These are phyloP conservation scores for Lyophyllum semitale DNA, from an alignment of 768 basidiomycete genomes.

Conservation along the genomic window DNA sequence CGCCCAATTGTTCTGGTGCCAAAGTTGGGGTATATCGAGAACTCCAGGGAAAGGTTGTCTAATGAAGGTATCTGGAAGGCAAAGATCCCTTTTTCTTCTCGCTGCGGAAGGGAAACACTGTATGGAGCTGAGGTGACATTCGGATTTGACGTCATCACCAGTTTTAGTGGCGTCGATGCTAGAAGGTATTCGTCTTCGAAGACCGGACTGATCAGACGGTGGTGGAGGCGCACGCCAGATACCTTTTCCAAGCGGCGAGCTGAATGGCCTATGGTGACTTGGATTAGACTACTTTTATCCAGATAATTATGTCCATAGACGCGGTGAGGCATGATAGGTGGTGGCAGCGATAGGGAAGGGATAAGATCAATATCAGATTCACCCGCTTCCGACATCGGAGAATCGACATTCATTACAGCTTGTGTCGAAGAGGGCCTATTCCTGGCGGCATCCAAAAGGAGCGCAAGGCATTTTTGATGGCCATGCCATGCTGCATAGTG, in stretches of 20 bases:
- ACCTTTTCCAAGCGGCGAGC: constrained; percentile 36
- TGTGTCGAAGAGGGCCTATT: constrained; percentile 27
- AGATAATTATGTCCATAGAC: constrained; percentile 97
- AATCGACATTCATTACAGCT: constrained; percentile 28
- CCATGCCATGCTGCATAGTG: constrained; percentile 99
- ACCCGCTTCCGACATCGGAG: constrained; percentile 40
- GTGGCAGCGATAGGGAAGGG: constrained; percentile 92
- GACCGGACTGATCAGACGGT: constrained; percentile 70
- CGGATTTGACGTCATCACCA: constrained; percentile 90
- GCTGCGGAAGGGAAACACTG: constrained; percentile 83
- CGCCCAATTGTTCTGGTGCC: constrained; percentile 96
- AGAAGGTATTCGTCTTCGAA: constrained; percentile 68
- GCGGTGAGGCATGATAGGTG: constrained; percentile 97
- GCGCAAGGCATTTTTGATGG: constrained; percentile 66
- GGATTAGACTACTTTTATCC: constrained; percentile 82
- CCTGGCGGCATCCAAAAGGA: constrained; percentile 52
- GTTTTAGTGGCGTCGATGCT: constrained; percentile 83
- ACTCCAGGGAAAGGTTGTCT: constrained; percentile 77
- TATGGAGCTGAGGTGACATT: constrained; percentile 88
- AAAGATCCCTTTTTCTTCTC: constrained; percentile 70
- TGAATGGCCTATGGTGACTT: constrained; percentile 79
- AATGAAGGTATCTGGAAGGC: constrained; percentile 84
- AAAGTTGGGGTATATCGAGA: constrained; percentile 96
- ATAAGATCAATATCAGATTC: constrained; percentile 88
- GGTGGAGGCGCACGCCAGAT: constrained; percentile 66